Evolutionary conservation across 768 basidiomycete genomes (phyloP).

Genomic region (Suillus spraguei): DNA sequence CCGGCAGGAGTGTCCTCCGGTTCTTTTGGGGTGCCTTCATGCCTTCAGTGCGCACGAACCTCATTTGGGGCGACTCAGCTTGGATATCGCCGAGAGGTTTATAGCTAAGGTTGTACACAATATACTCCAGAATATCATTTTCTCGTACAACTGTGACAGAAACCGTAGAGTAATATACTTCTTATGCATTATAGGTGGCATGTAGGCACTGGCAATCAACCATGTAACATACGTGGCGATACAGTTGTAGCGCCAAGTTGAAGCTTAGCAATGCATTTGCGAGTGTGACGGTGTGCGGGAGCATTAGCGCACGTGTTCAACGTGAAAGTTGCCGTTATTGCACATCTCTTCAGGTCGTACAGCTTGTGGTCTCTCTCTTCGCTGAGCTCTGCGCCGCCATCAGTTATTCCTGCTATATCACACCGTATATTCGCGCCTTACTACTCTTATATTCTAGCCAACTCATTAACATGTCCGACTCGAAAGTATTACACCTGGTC

Average conservation of each 20-base stretch:
- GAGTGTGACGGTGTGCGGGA: no score
- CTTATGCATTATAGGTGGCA: background rate
- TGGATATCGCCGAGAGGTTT: background rate
- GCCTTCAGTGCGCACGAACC: background rate
- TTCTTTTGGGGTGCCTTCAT: background rate
- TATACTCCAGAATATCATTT: background rate
- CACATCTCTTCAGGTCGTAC: background rate
- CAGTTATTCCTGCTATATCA: background rate
- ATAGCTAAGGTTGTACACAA: background rate
- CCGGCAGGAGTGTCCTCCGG: background rate
- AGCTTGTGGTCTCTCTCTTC: background rate
- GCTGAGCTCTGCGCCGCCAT: background rate
- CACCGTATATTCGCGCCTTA: background rate
- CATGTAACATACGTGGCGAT: background rate
- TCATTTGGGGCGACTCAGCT: background rate
- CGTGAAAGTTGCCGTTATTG: background rate
- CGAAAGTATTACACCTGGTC: constrained; percentile 61
- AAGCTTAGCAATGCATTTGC: background rate
- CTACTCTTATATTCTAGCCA: background rate
- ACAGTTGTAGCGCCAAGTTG: background rate
- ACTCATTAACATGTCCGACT: constrained; percentile 31
- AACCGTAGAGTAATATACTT: background rate
- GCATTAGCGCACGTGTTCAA: background rate
- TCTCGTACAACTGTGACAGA: background rate
- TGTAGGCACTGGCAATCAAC: background rate